Evolutionary conservation across 1,284 basidiomycete species (phyloP).

Genomic region (Moesziomyces sp.): DNA sequence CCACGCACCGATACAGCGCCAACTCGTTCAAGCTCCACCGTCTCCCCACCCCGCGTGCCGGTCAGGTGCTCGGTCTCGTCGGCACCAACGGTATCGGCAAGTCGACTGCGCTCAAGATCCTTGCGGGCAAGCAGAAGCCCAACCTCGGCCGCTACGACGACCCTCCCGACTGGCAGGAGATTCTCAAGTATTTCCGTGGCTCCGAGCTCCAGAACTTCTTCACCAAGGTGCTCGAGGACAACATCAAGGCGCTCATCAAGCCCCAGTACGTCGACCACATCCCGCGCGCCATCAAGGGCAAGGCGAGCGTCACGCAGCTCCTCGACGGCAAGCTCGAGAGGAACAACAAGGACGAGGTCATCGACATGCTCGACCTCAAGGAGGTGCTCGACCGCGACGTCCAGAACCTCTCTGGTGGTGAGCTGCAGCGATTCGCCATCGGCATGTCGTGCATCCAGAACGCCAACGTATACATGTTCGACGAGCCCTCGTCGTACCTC

Average conservation of each 20-base stretch:
- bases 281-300: conserved; percentile 65
- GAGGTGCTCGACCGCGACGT: conserved; percentile 65
- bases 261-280: conserved; percentile 68
- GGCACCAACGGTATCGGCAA: conserved; percentile 68
- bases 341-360: conserved; percentile 62
- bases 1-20: conserved; percentile 67
- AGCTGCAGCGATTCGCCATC: conserved; percentile 67
- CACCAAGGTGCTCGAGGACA: conserved; percentile 67
- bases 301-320: conserved; percentile 61
- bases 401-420: conserved; percentile 65
- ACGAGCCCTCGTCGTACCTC: conserved; percentile 67
- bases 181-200: conserved; percentile 67
- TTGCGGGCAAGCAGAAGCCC: conserved; percentile 67
- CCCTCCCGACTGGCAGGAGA: conserved; percentile 67
- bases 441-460: conserved; percentile 66
- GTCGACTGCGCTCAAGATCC: conserved; percentile 66
- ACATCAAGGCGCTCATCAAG: conserved; percentile 68
- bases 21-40: conserved; percentile 68
- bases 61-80: conserved; percentile 67
- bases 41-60: conserved; percentile 63
- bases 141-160: conserved; percentile 67
- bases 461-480: conserved; percentile 68
- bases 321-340: conserved; percentile 65
- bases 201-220: conserved; percentile 68
- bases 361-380: conserved; percentile 62